Conservation (phyloP, 805 yeast species). For the Pichia scutulata region DNA sequence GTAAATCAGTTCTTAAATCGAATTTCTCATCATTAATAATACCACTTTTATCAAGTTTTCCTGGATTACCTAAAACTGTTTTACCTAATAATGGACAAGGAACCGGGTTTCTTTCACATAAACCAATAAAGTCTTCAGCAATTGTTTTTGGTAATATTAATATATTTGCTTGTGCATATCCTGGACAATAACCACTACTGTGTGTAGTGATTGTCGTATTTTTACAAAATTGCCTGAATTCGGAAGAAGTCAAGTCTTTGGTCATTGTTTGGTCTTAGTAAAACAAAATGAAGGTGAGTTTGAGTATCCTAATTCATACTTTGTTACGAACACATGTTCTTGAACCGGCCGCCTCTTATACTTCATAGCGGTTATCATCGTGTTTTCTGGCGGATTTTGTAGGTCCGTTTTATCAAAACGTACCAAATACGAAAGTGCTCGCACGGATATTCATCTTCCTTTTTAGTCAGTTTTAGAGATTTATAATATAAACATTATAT, state of each 20-base stretch:
- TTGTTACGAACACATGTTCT: no score
- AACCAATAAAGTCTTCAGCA: not conserved
- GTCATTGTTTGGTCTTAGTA: not conserved
- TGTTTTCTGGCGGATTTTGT: not conserved
- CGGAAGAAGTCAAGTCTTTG: slow-evolving; percentile 20
- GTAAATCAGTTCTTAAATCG: slow-evolving; percentile 1
- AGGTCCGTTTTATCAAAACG: not conserved
- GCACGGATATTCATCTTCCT: not conserved
- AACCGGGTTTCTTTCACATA: slow-evolving; percentile 5
- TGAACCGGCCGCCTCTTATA: no score
- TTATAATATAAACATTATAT: no score
- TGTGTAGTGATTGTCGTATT: not conserved
- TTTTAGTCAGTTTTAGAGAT: no score
- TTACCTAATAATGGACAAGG: slow-evolving; percentile 3
- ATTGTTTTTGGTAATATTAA: not conserved
- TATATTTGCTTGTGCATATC: slow-evolving; percentile 4
- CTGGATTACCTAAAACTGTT: not conserved
- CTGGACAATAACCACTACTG: slow-evolving; percentile 1
- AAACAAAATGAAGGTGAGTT: not conserved
- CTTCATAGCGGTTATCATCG: no score
- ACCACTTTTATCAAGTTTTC: not conserved
- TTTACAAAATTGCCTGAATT: not conserved
- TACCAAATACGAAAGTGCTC: not conserved
- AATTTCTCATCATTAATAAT: not conserved
- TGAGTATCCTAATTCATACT: no score